Evolutionary conservation across 2,329 filamentous ascomycete species (phyloP), one percentile per base, ranked within the genome.

Genomic region (Ceratocystis cacaofunesta): DNA sequence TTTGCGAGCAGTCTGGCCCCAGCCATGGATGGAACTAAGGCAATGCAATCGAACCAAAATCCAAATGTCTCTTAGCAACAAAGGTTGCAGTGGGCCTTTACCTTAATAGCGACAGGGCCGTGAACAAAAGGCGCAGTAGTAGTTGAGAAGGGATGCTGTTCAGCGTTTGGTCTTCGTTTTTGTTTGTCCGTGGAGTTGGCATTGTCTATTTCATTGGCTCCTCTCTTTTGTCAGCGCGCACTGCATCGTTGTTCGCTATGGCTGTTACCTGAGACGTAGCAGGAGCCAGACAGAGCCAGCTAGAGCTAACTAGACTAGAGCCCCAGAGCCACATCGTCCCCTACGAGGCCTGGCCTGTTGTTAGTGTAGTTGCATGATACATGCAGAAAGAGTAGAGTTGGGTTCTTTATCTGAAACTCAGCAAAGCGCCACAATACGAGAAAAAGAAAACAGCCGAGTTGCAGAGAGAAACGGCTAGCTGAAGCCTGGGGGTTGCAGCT

Each of bases 1-100:
- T 75, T 72, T 48, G 71, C 74, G 5, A 72, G 73, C 1, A 76
- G 74, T 25, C 75, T 74, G 0, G 74, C 75, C 5, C 65, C 76
- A 4, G 70, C 72, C 73, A 69, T 68, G 66, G 72, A 5, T 74
- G n/a, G 62, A 67, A 4, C 64, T 74, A 5, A 68, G 68, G 32
- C 70, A 69, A 25, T 74, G 74, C 52, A 70, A 74, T 28, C 68
- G 73, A 4, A 50, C 62, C 41, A 70, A 69, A 5, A 73, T 74
- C 50, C 74, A 74, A 65, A 71, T 68, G 30, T 67, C 68, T 19
- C 70, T 70, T 66, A 43, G 69, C 68, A 55, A 41, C 17, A 52
- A 63, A 1, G 66, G 66, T 12, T 67, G 65, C 52, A 63, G 32
- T 41, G 63, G 61, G 63, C 63, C 63, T 46, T 10, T 65, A 1